A percentile compares a stretch with the other conserved stretches of the same genome.
Evolutionary conservation across 2,329 filamentous ascomycete genomes (phyloP).

Genomic region (Pestalotiopsis sp.): DNA sequence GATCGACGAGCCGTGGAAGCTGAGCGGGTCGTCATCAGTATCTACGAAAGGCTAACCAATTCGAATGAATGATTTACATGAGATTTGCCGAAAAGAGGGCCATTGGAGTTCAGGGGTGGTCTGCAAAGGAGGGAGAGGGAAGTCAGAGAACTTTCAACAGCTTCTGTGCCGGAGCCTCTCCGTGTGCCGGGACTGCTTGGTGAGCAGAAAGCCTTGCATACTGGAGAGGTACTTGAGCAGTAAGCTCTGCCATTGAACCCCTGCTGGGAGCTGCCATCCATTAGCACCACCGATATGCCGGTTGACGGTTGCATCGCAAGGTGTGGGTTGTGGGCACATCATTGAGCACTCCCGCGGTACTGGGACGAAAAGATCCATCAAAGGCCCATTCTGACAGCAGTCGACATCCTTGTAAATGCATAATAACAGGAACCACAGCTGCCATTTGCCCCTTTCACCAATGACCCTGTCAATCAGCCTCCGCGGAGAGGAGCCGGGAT

Average conservation of each 20-base stretch:
- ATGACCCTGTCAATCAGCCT: neutral
- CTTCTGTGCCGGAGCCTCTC: neutral
- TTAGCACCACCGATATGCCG: neutral
- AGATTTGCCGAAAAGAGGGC: constrained; percentile 1
- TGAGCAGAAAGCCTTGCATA: neutral
- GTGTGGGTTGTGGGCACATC: neutral
- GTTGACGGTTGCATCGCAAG: neutral
- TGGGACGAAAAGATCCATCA: neutral
- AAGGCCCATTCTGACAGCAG: neutral
- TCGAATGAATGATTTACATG: constrained; percentile 4
- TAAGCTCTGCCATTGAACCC: neutral
- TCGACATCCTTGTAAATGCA: neutral
- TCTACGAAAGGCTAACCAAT: neutral
- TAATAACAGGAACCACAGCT: neutral
- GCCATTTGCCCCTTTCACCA: neutral
- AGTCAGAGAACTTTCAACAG: neutral
- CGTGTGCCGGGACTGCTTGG: neutral
- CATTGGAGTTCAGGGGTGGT: neutral
- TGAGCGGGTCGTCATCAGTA: constrained; percentile 3
- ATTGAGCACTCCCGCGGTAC: neutral
- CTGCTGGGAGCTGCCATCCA: neutral
- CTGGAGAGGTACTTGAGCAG: neutral
- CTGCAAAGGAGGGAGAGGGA: neutral
- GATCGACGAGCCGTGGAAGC: constrained; percentile 1
- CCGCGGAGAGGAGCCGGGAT: neutral